phyloP scores from a whole-genome alignment of 2,329 filamentous ascomycete genomes.

The Ilyonectria destructans region DNA sequence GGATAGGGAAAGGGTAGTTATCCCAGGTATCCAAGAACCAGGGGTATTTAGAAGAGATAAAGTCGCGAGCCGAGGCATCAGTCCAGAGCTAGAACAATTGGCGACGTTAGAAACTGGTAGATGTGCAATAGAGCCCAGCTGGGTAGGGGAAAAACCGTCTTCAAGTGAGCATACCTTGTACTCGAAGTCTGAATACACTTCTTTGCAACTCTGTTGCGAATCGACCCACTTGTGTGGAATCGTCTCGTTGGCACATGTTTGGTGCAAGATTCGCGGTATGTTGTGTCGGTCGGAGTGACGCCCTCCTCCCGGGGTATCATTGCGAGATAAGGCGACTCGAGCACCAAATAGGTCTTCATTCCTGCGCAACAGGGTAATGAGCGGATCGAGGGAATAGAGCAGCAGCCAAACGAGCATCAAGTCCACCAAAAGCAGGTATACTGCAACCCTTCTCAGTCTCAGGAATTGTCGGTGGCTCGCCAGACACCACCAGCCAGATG shows the following conservation, averaged over 20 bases:
- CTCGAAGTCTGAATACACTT: conserved; percentile 80
- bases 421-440: conserved; percentile 76
- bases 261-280: conserved; percentile 84
- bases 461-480: no score
- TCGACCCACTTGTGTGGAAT: conserved; percentile 78
- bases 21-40: conserved; percentile 82
- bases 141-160: no score
- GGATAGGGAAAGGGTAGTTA: no score
- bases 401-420: conserved; percentile 75
- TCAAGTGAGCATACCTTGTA: conserved; percentile 75
- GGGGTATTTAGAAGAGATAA: conserved; percentile 79
- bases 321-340: conserved; percentile 41
- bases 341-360: conserved; percentile 53
- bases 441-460: conserved; percentile 55
- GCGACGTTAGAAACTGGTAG: neutral
- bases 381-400: conserved; percentile 78
- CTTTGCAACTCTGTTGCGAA: conserved; percentile 77
- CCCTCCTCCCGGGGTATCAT: conserved; percentile 70
- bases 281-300: conserved; percentile 48
- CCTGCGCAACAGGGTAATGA: conserved; percentile 77
- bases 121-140: neutral
- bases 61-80: conserved; percentile 76
- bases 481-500: no score
- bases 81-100: conserved; percentile 80
- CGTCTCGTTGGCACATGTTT: conserved; percentile 80